Base-by-base conservation (phyloP, 805 yeast species). In the Candida alai region DNA sequence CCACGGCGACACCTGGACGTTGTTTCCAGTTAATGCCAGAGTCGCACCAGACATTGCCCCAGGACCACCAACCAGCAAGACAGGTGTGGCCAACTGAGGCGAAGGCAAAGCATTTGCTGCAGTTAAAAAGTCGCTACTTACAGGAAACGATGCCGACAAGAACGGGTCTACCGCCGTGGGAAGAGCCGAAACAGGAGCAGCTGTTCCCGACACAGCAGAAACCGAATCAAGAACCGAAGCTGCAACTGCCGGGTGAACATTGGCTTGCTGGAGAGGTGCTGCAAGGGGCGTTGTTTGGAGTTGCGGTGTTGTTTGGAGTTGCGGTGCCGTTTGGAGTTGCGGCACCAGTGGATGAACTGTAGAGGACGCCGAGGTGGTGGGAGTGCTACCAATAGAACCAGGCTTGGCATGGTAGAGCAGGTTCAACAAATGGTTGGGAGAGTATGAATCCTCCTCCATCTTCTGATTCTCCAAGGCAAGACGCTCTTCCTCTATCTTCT, bases 331-430 rank as follows among this genome's bases (percentile, higher is more conserved):
- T 20, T n/a, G 31, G 18, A 4, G 31, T 20, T 9, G 31, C 12
- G 8, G 31, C 15, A n/a, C 24, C 24, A n/a, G 24, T 21, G n/a
- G n/a, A n/a, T n/a, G n/a, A n/a, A n/a, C n/a, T n/a, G n/a, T n/a
- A n/a, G n/a, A n/a, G 28, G 26, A 28, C 7, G 39, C 36, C 14
- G 13, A 30, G 9, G 34, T 24, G 4, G 39, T 28, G 9, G 36
- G 40, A 12, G 30, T 28, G 9, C 25, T 18, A 2, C 39, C 32
- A 13, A 28, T n/a, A 10, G 49, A 36, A 13, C 48, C 44, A 10
- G 63, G 62, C 26, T 52, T 59, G 10, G 62, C 61, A 14, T 50
- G 64, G 41, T 57, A 62, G 24, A 57, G 54, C 44, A 54, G 68
- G 28, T 56, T 62, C 37, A 61, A 44, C 17, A 59, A 37, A 30